A percentile compares a stretch with the other conserved stretches of the same genome.
Conservation (phyloP, 192 early-diverging fungal genomes). For the Rhizophagus clarus region DNA sequence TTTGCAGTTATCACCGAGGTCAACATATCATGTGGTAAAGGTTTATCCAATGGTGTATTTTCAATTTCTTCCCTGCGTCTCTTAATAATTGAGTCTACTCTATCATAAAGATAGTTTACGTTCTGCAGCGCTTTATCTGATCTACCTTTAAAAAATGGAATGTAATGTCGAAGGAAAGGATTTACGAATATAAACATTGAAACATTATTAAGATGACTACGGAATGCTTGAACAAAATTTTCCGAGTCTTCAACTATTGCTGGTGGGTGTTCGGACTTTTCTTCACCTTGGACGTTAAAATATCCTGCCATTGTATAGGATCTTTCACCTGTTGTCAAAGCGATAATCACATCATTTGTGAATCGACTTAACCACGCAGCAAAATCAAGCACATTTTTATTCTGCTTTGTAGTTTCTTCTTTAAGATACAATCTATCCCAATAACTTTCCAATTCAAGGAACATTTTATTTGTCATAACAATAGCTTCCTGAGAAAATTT, state of each 20-base stretch:
- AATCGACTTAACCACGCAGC: not conserved
- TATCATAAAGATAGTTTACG: not conserved
- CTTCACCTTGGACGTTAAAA: not conserved
- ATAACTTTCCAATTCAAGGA: not conserved
- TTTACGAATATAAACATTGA: not conserved
- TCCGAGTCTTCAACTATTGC: not conserved
- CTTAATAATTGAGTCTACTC: not conserved
- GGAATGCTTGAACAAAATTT: not conserved
- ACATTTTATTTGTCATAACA: not conserved
- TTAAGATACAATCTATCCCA: not conserved
- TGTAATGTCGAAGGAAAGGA: not conserved
- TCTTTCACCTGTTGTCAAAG: not conserved
- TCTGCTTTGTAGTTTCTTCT: not conserved
- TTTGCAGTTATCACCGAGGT: not conserved
- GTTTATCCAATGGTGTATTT: no score
- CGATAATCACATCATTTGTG: not conserved
- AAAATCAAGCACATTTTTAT: not conserved
- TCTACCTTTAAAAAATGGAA: not conserved
- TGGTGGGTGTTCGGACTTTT: not conserved
- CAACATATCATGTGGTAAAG: conserved; percentile 6
- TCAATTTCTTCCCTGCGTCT: not conserved
- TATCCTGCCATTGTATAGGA: not conserved
- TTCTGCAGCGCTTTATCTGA: not conserved
- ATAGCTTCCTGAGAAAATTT: not conserved
- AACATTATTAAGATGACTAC: not conserved